phyloP scores from a whole-genome alignment of 2,329 filamentous ascomycete genomes.

The Aspergillus latus region DNA sequence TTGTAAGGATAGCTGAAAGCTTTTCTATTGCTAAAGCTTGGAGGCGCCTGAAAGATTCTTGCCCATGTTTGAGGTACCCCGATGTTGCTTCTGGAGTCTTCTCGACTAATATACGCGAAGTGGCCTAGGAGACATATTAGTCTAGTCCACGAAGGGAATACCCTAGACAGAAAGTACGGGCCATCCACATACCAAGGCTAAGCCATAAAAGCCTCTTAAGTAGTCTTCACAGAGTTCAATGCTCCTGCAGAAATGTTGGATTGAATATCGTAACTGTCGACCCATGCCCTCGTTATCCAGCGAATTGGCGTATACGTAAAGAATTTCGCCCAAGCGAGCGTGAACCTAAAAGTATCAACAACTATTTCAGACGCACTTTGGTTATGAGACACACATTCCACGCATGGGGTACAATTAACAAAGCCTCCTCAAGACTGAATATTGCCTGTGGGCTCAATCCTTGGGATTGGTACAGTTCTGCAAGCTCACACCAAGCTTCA shows the following conservation, averaged over 20 bases:
- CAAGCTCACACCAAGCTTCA: slow-evolving; percentile 89
- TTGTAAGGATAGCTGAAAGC: slow-evolving; percentile 39
- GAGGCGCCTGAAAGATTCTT: slow-evolving; percentile 32
- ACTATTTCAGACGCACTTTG: not conserved
- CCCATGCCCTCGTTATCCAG: slow-evolving; percentile 38
- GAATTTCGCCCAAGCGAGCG: slow-evolving; percentile 78
- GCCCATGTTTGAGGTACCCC: slow-evolving; percentile 19
- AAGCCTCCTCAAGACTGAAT: slow-evolving; percentile 84
- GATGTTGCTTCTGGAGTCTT: slow-evolving; percentile 14
- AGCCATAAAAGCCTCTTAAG: slow-evolving; percentile 84
- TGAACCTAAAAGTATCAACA: slow-evolving; percentile 62
- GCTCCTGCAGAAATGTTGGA: slow-evolving; percentile 84
- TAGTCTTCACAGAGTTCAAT: slow-evolving; percentile 94
- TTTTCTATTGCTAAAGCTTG: slow-evolving; percentile 38
- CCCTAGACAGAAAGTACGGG: not conserved
- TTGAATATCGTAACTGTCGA: slow-evolving; percentile 65
- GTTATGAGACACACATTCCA: slow-evolving; percentile 72
- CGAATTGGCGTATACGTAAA: slow-evolving; percentile 62
- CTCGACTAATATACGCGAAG: slow-evolving; percentile 28
- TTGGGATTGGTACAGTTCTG: slow-evolving; percentile 79
- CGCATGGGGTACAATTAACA: slow-evolving; percentile 82
- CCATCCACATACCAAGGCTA: slow-evolving; percentile 66
- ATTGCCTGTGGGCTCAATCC: slow-evolving; percentile 80
- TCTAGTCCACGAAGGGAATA: not conserved
- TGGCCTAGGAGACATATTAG: slow-evolving; percentile 24